Percentiles rank a stretch among this genome's conserved stretches.
These are phyloP conservation scores for Parastagonospora avenae DNA, from an alignment of 2,329 filamentous ascomycete genomes.

Conservation along the genomic window DNA sequence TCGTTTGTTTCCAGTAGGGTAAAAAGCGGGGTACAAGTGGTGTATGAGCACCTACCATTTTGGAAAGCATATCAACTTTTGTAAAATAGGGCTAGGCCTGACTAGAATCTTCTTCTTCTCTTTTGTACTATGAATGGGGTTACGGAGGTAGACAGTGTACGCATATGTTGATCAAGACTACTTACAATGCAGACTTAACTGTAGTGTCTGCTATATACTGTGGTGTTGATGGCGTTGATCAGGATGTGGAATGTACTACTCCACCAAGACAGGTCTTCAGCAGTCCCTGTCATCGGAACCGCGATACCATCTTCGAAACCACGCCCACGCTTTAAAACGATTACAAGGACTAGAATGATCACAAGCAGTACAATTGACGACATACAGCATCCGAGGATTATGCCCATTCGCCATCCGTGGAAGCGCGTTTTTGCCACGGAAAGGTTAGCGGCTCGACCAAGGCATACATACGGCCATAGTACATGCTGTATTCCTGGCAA, in stretches of 20 bases:
- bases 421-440: slow-evolving; percentile 2
- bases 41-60: neutral
- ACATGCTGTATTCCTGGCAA: neutral
- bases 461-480: slow-evolving; percentile 1
- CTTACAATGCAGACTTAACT: too few species aligned
- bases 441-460: neutral
- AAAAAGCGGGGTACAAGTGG: neutral
- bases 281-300: neutral
- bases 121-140: neutral
- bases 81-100: too few species aligned
- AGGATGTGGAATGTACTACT: slow-evolving; percentile 49
- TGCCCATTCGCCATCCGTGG: slow-evolving; percentile 27
- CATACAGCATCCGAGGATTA: slow-evolving; percentile 16
- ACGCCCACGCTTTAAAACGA: neutral
- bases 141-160: neutral
- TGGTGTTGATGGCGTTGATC: slow-evolving; percentile 57
- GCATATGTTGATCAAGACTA: neutral
- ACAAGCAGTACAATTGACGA: slow-evolving; percentile 16
- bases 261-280: slow-evolving; percentile 3
- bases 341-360: slow-evolving; percentile 13
- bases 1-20: neutral
- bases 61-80: too few species aligned
- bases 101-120: neutral
- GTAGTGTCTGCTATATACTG: too few species aligned
- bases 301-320: slow-evolving; percentile 4